Base-by-base conservation (phyloP, 2,329 filamentous ascomycete genomes). In the Elsinoe australis region DNA sequence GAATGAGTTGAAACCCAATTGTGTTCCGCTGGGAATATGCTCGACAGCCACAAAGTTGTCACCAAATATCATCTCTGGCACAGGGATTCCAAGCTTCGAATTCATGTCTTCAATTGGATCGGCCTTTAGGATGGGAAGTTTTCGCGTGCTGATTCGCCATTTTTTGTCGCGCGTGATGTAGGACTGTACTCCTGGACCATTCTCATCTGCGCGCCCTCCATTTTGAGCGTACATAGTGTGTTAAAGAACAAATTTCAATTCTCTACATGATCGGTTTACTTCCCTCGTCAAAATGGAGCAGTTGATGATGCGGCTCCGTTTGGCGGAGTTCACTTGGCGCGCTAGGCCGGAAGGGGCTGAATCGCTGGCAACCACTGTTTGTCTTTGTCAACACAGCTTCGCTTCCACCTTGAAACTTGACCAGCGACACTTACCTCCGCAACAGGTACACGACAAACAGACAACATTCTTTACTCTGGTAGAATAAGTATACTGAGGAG, bases 11-110 rank as follows among this genome's bases (percentile, higher is more conserved):
- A 96, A 98, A 47, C 75, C 70, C 53, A 96, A 72, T 35, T 72
- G 71, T 87, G 88, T 98, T 35, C 80, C 79, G n/a, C 76, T 80
- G 15, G 76, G 74, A n/a, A 70, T 53, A 68, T 96, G 87, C 47
- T 80, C 73, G 52, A 98, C 75, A 5, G 78, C 70, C 32, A 94
- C 82, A 50, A 84, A 71, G 66, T 98, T 98, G 71, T 98, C 89
- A 53, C 92, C 92, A 63, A 98, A 98, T 55, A 98, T 98, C 92
- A 98, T 98, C 71, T 98, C 92, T 6, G 92, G 92, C 32, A 90
- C 80, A 14, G 90, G 81, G 61, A 98, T 95, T 22, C 82, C 82
- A 47, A 98, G 75, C 53, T 78, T 79, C 50, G 75, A 73, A 32
- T 82, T 82, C 79, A 98, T 86, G 29, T 78, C 79, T 61, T 95